A percentile compares a stretch with the other conserved stretches of the same genome.
Conservation (phyloP, 139 green algal species). For the Chlorella vulgaris region DNA sequence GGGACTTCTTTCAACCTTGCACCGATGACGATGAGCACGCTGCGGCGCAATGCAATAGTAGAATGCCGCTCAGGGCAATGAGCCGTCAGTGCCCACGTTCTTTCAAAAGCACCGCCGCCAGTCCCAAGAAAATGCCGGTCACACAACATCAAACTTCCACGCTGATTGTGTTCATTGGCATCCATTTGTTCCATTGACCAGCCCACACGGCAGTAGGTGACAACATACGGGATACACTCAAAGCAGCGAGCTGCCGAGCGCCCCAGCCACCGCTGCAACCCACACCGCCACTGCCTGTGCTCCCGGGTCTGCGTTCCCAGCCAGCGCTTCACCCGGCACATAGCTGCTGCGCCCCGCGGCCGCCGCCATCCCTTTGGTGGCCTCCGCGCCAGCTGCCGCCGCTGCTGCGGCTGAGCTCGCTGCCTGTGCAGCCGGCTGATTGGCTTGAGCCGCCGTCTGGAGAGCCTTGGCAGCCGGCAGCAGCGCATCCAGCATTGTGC, state of each 20-base stretch:
- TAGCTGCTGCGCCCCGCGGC: slow-evolving; percentile 68
- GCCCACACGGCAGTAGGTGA: too few relatives aligned
- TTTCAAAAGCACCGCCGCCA: too few relatives aligned
- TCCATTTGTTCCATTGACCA: too few relatives aligned
- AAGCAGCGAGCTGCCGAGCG: background rate
- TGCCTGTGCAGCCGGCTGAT: background rate
- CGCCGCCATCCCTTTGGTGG: slow-evolving; percentile 69
- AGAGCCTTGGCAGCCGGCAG: slow-evolving; percentile 57
- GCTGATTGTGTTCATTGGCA: too few relatives aligned
- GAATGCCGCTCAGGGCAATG: too few relatives aligned
- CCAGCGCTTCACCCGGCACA: slow-evolving; percentile 56
- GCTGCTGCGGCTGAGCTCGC: background rate
- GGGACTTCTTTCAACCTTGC: too few relatives aligned
- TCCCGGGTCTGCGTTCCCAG: background rate
- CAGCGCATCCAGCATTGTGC: slow-evolving; percentile 87
- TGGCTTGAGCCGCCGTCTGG: background rate
- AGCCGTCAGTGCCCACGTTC: too few relatives aligned
- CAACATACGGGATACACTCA: too few relatives aligned
- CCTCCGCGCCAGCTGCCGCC: slow-evolving; percentile 52
- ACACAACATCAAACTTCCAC: too few relatives aligned
- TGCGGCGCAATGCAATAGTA: too few relatives aligned
- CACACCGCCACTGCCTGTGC: background rate
- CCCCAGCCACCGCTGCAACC: background rate
- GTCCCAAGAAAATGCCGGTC: too few relatives aligned
- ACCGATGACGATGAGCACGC: too few relatives aligned